Conservation (phyloP, 257 asterid species). For the Ajuga chamaepitys region DNA sequence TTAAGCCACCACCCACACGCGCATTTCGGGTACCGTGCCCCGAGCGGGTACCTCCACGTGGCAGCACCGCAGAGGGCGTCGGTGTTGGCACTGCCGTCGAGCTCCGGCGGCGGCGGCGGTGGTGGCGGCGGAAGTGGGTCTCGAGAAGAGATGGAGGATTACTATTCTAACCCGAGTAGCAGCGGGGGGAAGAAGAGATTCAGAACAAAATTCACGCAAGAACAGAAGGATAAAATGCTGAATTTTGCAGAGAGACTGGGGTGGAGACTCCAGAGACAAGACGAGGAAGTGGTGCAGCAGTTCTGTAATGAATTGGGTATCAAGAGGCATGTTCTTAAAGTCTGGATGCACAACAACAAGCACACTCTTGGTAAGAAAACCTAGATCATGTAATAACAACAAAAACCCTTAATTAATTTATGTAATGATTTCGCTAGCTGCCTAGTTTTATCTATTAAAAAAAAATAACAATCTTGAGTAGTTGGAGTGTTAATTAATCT, state of each 20-base stretch:
- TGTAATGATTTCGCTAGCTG: too few species aligned
- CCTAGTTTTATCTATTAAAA: too few species aligned
- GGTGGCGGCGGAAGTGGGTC: constrained; percentile 27
- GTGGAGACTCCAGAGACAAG: constrained; percentile 66
- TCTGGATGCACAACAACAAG: constrained; percentile 89
- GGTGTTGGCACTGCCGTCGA: constrained; percentile 56
- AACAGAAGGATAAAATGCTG: constrained; percentile 76
- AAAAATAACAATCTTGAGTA: not conserved
- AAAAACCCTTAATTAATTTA: too few species aligned
- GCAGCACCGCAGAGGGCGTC: constrained; percentile 20
- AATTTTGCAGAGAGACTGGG: constrained; percentile 58
- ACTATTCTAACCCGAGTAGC: constrained; percentile 26
- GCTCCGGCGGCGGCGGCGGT: constrained; percentile 54
- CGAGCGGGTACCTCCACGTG: constrained; percentile 57
- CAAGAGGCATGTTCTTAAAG: constrained; percentile 68
- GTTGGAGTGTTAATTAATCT: not conserved
- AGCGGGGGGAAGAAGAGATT: constrained; percentile 50
- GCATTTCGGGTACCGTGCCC: constrained; percentile 38
- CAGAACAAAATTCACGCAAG: constrained; percentile 50
- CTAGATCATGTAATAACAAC: not conserved
- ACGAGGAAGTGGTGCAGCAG: constrained; percentile 52
- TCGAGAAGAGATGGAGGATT: constrained; percentile 47
- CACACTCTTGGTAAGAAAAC: constrained; percentile 69
- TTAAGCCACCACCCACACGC: constrained; percentile 34
- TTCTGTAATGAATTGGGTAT: constrained; percentile 55